Percentiles rank a stretch among this genome's conserved stretches.
These are phyloP conservation scores for Xerocomus amazonicus DNA, from an alignment of 1,284 basidiomycete species.

Conservation along the genomic window DNA sequence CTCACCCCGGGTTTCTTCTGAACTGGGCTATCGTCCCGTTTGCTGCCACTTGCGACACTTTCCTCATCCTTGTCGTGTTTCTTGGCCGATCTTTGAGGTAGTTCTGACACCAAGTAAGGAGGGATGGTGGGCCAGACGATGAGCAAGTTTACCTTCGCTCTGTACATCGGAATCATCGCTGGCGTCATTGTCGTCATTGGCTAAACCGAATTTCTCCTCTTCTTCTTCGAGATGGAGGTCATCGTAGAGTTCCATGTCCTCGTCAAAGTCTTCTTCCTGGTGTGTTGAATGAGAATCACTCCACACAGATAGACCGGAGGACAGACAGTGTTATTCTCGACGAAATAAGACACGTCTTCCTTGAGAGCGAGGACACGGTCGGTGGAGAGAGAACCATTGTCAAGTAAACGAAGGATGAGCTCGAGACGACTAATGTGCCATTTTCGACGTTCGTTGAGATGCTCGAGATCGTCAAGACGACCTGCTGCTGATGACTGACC, in stretches of 20 bases:
- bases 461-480: conserved; percentile 81
- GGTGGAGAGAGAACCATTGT: conserved; percentile 86
- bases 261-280: conserved; percentile 96
- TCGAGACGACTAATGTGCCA: conserved; percentile 96
- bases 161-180: conserved; percentile 67
- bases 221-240: conserved; percentile 97
- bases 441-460: conserved; percentile 88
- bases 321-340: conserved; percentile 92
- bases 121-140: background rate
- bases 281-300: conserved; percentile 19
- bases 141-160: conserved; percentile 57
- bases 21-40: conserved; percentile 73
- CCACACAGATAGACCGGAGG: conserved; percentile 10
- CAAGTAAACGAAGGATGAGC: conserved; percentile 88
- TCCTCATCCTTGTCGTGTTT: conserved; percentile 81
- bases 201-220: conserved; percentile 86
- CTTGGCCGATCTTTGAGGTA: conserved; percentile 65
- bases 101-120: conserved; percentile 39
- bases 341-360: conserved; percentile 96
- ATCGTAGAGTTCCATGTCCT: conserved; percentile 97
- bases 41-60: conserved; percentile 58
- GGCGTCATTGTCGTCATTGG: conserved; percentile 69
- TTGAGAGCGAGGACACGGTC: conserved; percentile 84
- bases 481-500: conserved; percentile 58
- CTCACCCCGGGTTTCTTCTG: conserved; percentile 67